A percentile compares a stretch with the other conserved stretches of the same genome.
These are phyloP conservation scores for Dispira simplex DNA, from an alignment of 192 early-diverging fungal genomes.

Conservation along the genomic window DNA sequence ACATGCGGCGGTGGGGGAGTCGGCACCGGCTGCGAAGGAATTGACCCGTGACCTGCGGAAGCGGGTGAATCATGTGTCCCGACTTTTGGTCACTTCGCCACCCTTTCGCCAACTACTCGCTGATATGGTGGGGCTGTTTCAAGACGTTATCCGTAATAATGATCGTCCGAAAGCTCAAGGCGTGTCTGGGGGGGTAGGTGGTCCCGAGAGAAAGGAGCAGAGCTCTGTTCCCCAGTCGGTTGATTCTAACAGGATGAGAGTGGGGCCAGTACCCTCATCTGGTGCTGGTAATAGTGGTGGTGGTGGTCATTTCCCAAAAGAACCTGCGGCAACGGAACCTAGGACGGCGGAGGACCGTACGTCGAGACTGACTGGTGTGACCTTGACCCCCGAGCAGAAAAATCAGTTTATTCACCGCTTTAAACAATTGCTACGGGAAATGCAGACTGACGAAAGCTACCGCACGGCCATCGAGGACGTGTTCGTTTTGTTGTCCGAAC, in stretches of 20 bases:
- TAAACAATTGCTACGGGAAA: background rate
- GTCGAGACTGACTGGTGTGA: background rate
- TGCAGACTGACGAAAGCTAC: background rate
- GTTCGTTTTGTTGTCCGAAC: background rate
- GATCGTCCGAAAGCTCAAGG: background rate
- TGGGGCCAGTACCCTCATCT: no score
- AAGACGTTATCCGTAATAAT: conserved; percentile 12
- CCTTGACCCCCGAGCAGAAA: background rate
- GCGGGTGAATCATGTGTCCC: conserved; percentile 17
- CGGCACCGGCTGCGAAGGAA: background rate
- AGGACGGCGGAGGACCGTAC: background rate
- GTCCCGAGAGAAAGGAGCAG: background rate
- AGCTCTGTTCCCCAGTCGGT: background rate
- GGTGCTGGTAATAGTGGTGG: background rate
- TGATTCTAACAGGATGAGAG: no score
- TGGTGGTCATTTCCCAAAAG: background rate
- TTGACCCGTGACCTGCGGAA: background rate
- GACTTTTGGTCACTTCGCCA: conserved; percentile 23
- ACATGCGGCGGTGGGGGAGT: background rate
- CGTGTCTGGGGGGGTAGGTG: background rate
- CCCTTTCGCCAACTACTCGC: conserved; percentile 29
- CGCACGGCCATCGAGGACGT: background rate
- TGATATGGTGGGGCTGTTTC: conserved; percentile 23
- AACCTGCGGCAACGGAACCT: background rate
- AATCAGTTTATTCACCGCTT: background rate